Evolutionary conservation across 345 rosid species (phyloP).

Genomic region (Turnera subulata): DNA sequence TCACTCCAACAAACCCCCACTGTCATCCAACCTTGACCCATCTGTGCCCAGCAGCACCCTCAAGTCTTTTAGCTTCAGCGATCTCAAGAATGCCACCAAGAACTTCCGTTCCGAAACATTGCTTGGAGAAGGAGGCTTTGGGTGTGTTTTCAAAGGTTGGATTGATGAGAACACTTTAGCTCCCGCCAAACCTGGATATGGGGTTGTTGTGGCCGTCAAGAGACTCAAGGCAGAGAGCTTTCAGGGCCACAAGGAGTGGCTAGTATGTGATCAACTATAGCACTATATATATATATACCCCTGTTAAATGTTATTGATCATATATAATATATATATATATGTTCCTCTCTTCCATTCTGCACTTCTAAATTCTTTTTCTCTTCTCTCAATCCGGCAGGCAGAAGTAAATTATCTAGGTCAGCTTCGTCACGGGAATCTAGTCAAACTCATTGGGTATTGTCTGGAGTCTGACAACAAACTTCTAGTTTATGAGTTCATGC

Average conservation of each 20-base stretch:
- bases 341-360: neutral
- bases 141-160: slow-evolving; percentile 70
- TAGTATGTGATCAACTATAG: slow-evolving; percentile 51
- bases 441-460: slow-evolving; percentile 79
- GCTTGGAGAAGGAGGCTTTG: slow-evolving; percentile 71
- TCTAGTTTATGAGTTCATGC: slow-evolving; percentile 83
- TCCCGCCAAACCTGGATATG: slow-evolving; percentile 54
- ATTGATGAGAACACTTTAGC: slow-evolving; percentile 46
- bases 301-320: too few species aligned
- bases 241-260: slow-evolving; percentile 82
- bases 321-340: neutral
- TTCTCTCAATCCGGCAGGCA: slow-evolving; percentile 37
- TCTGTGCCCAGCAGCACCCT: slow-evolving; percentile 31
- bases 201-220: slow-evolving; percentile 58
- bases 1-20: slow-evolving; percentile 21
- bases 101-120: slow-evolving; percentile 51
- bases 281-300: too few species aligned
- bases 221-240: slow-evolving; percentile 57
- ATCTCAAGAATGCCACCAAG: slow-evolving; percentile 52
- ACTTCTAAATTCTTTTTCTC: slow-evolving; percentile 4
- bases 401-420: slow-evolving; percentile 81
- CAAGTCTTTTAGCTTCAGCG: slow-evolving; percentile 51
- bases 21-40: slow-evolving; percentile 18
- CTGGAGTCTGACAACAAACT: slow-evolving; percentile 60
- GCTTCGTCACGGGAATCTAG: slow-evolving; percentile 74